Evolutionary conservation across 2,329 filamentous ascomycete species (phyloP).

Genomic region (Neophaeococcomyces mojaviensis): DNA sequence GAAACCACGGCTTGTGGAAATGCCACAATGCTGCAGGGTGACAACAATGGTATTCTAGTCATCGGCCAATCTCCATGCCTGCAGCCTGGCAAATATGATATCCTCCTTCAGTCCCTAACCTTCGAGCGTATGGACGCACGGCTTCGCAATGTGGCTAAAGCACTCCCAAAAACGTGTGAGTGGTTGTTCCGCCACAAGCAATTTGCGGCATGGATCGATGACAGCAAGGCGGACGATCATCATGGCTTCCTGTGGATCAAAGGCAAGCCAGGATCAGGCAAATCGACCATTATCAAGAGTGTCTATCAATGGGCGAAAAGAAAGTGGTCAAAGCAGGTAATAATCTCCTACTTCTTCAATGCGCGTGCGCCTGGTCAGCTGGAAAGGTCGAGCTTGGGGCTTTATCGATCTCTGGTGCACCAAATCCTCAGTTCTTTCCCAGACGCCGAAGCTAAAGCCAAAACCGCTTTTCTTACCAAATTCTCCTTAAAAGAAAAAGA

Average conservation of each 20-base stretch:
- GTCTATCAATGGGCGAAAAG: slow-evolving; percentile 7
- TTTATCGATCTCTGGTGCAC: slow-evolving; percentile 39
- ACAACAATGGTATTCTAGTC: too few species aligned
- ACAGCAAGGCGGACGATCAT: slow-evolving; percentile 16
- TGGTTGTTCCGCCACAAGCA: slow-evolving; percentile 34
- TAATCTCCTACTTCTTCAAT: slow-evolving; percentile 46
- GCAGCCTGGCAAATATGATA: too few species aligned
- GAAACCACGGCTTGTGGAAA: too few species aligned
- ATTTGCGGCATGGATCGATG: slow-evolving; percentile 35
- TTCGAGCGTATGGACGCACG: slow-evolving; percentile 38
- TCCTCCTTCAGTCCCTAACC: slow-evolving; percentile 24
- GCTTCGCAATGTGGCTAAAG: slow-evolving; percentile 17
- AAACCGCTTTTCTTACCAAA: background rate
- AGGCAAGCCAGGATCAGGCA: slow-evolving; percentile 33
- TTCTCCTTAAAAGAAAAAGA: slow-evolving; percentile 24
- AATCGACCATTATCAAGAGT: slow-evolving; percentile 31
- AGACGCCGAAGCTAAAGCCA: too few species aligned
- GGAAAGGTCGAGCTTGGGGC: slow-evolving; percentile 40
- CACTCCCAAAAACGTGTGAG: slow-evolving; percentile 33
- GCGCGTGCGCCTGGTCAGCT: slow-evolving; percentile 34
- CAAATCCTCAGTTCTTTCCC: slow-evolving; percentile 18
- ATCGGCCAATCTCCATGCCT: too few species aligned
- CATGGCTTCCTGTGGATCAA: slow-evolving; percentile 32
- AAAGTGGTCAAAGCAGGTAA: slow-evolving; percentile 4
- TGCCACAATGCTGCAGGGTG: too few species aligned